phyloP scores from a whole-genome alignment of 345 rosid species.

The Luvunga scandens region DNA sequence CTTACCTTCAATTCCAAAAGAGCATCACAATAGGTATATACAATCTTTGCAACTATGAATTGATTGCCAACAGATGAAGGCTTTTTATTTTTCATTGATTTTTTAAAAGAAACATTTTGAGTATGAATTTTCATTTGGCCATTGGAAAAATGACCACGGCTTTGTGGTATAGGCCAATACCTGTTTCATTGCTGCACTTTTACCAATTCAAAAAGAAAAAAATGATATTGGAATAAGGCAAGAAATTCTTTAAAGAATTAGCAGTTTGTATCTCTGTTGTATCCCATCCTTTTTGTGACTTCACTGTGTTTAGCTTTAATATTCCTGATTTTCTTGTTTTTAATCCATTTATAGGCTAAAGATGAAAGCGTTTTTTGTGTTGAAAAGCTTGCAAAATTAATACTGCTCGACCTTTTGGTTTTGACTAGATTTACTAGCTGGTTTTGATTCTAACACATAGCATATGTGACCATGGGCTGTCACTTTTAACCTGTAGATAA shows the following conservation, averaged over 20 bases:
- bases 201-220: neutral
- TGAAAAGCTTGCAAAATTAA: neutral
- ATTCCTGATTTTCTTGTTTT: neutral
- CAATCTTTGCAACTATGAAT: neutral
- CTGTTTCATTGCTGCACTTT: neutral
- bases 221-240: neutral
- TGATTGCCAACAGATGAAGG: neutral
- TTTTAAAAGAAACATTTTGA: neutral
- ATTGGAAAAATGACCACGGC: neutral
- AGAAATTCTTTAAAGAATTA: neutral
- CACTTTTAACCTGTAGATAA: neutral
- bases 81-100: neutral
- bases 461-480: too few species aligned
- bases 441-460: neutral
- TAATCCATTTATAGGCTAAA: neutral
- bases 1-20: conserved; percentile 83
- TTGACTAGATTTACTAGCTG: neutral
- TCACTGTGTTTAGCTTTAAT: neutral
- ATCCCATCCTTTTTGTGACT: neutral
- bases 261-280: neutral
- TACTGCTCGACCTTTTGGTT: neutral
- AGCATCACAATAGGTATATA: conserved; percentile 78
- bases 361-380: neutral
- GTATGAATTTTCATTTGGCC: neutral
- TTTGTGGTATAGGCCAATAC: neutral